These are phyloP conservation scores for Umbilicus rupestris DNA, from an alignment of 164 flowering plant genomes.

Conservation along the genomic window DNA sequence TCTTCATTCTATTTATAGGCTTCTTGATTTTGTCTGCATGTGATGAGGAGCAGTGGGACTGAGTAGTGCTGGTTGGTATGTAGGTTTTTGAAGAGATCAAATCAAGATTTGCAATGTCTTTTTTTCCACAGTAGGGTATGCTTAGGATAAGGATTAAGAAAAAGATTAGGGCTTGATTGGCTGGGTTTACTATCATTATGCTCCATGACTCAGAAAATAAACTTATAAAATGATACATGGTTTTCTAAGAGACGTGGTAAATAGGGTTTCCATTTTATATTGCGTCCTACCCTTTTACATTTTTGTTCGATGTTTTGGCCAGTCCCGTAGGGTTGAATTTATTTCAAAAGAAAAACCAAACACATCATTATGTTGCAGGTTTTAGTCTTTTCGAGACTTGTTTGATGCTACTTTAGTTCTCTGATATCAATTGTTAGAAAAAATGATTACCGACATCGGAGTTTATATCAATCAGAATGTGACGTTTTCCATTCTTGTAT, in stretches of 20 bases:
- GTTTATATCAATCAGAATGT: no score
- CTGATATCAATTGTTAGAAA: no score
- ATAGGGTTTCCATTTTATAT: not conserved
- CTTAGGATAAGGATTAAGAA: not conserved
- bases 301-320: no score
- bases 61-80: not conserved
- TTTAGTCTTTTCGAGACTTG: no score
- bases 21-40: not conserved
- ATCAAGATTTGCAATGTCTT: not conserved
- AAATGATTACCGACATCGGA: no score
- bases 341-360: no score
- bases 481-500: no score
- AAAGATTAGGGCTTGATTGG: not conserved
- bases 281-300: no score
- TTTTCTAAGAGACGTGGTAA: not conserved
- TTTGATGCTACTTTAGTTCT: no score
- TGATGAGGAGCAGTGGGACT: not conserved
- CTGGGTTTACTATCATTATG: not conserved
- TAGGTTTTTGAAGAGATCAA: not conserved
- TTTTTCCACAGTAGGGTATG: not conserved
- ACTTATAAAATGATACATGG: not conserved
- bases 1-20: not conserved
- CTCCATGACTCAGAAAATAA: no score
- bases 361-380: no score
- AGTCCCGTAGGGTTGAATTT: no score